Evolutionary conservation across 441 rosid genomes (phyloP).

Genomic region (Cnidoscolus chayamansa): DNA sequence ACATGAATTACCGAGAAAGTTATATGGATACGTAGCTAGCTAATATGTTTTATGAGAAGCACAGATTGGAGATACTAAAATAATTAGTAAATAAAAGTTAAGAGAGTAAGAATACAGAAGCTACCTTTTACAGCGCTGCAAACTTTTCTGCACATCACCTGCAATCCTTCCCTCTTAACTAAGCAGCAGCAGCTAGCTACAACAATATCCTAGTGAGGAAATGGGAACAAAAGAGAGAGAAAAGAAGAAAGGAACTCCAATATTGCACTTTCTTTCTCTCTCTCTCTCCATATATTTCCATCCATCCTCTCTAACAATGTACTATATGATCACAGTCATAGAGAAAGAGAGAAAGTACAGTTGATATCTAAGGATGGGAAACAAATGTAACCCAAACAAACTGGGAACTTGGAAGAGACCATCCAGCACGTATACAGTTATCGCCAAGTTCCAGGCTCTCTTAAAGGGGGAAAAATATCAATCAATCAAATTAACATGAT

Average conservation of each 20-base stretch:
- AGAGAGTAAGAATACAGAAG: constrained; percentile 45
- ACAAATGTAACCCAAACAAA: constrained; percentile 32
- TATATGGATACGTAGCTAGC: constrained; percentile 6
- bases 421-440: constrained; percentile 23
- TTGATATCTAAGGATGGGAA: constrained; percentile 23
- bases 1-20: constrained; percentile 29
- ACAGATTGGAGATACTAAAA: background rate
- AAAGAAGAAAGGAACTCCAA: constrained; percentile 28
- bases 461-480: constrained; percentile 3
- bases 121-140: constrained; percentile 67
- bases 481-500: no score
- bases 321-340: constrained; percentile 45
- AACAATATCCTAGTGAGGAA: constrained; percentile 47
- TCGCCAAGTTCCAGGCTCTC: constrained; percentile 26
- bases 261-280: constrained; percentile 11
- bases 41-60: background rate
- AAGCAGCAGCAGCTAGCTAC: constrained; percentile 25
- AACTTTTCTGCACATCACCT: constrained; percentile 51
- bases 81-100: constrained; percentile 23
- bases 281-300: constrained; percentile 17
- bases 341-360: constrained; percentile 30
- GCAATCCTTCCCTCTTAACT: constrained; percentile 37
- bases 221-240: constrained; percentile 29
- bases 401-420: constrained; percentile 34
- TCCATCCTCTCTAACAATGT: constrained; percentile 30